These are phyloP conservation scores for Gossypium laxum DNA, from an alignment of 441 rosid genomes.

Conservation along the genomic window DNA sequence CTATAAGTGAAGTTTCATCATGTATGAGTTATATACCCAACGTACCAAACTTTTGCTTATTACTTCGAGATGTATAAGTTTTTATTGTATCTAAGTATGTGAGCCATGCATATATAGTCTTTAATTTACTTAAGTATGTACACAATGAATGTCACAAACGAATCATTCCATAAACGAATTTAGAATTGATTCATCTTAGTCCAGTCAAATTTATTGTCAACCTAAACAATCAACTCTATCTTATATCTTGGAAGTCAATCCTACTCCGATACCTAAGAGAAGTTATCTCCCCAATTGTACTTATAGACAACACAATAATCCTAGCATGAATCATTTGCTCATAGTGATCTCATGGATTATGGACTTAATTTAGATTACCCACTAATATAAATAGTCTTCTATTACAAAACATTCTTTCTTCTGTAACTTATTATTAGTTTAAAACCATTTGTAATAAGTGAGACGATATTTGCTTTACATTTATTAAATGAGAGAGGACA, in stretches of 20 bases:
- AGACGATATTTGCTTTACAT: background rate
- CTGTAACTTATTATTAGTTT: background rate
- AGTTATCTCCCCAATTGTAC: background rate
- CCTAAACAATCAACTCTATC: background rate
- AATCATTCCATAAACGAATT: background rate
- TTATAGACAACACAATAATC: background rate
- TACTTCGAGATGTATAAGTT: no score
- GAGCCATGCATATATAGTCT: background rate
- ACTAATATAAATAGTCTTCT: background rate
- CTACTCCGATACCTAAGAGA: background rate
- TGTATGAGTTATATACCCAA: background rate
- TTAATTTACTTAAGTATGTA: background rate
- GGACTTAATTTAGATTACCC: background rate
- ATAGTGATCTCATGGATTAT: background rate
- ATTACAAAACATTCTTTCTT: background rate
- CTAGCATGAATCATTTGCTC: background rate
- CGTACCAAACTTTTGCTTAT: background rate
- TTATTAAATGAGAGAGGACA: background rate
- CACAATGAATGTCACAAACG: background rate
- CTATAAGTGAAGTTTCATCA: background rate
- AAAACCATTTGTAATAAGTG: background rate
- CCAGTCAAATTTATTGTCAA: background rate
- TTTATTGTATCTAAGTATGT: background rate
- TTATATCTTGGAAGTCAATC: background rate
- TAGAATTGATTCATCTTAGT: background rate